Conservation (phyloP, 352 stramenopile species). For the Thalassiosira allenii region DNA sequence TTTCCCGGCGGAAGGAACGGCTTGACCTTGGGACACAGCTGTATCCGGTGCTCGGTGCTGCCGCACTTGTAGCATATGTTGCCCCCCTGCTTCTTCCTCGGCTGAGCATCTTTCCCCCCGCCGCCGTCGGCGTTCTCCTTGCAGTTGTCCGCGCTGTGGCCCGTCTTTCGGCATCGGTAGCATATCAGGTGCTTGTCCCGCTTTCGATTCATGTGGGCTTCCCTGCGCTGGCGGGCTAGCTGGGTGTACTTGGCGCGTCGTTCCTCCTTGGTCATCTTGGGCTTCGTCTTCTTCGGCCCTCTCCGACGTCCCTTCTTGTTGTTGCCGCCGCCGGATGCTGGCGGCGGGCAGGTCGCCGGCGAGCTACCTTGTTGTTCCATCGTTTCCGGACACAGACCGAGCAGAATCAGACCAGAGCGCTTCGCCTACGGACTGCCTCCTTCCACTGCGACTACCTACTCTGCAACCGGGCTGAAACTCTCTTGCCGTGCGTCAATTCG, state of each 20-base stretch:
- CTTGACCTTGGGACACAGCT: conserved; percentile 67
- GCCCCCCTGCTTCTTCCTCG: conserved; percentile 11
- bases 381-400: too few relatives aligned
- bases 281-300: conserved; percentile 46
- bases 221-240: conserved; percentile 64
- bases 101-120: conserved; percentile 3
- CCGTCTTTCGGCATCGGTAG: conserved; percentile 73
- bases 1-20: conserved; percentile 19
- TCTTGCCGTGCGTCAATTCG: too few relatives aligned
- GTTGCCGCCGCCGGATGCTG: not conserved
- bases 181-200: conserved; percentile 66
- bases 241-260: conserved; percentile 76
- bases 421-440: too few relatives aligned
- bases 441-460: too few relatives aligned
- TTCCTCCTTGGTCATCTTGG: conserved; percentile 85
- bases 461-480: too few relatives aligned
- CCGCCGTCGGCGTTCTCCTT: conserved; percentile 10
- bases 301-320: conserved; percentile 23
- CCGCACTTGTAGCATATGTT: conserved; percentile 84
- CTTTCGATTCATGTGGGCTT: conserved; percentile 33
- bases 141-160: conserved; percentile 71
- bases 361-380: too few relatives aligned
- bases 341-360: too few relatives aligned
- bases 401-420: too few relatives aligned
- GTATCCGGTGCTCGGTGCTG: conserved; percentile 72